Percentiles rank a stretch among this genome's conserved stretches.
Evolutionary conservation across 768 basidiomycete species (phyloP).

Genomic region (Piloderma croceum): DNA sequence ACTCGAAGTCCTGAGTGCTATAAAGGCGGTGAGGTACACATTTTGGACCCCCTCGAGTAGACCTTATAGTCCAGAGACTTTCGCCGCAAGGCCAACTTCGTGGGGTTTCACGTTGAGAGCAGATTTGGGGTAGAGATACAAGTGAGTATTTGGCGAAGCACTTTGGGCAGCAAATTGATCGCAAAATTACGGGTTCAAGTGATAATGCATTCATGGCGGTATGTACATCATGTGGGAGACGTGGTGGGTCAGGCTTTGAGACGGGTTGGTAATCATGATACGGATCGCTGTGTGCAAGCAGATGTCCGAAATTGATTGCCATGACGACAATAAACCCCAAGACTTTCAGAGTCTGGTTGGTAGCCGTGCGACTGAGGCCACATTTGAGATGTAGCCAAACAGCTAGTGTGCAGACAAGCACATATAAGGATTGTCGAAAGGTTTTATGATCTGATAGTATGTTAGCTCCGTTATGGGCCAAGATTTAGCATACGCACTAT

Average conservation of each 20-base stretch:
- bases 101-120: constrained; percentile 2
- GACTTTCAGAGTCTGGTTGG: constrained; percentile 16
- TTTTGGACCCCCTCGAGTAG: constrained; percentile 6
- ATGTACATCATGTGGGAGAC: constrained; percentile 4
- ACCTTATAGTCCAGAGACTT: constrained; percentile 7
- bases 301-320: no score
- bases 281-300: no score
- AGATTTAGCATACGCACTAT: no score
- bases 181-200: constrained; percentile 5
- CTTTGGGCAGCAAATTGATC: constrained; percentile 7
- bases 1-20: constrained; percentile 20
- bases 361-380: constrained; percentile 15
- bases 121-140: constrained; percentile 4
- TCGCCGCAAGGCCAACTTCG: neutral
- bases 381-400: constrained; percentile 20
- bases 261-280: no score
- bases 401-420: constrained; percentile 8
- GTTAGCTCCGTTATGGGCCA: no score
- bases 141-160: constrained; percentile 7
- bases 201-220: constrained; percentile 5
- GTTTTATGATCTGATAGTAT: no score
- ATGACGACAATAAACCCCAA: constrained; percentile 15
- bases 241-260: no score
- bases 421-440: no score
- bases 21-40: constrained; percentile 14